Conservation (phyloP, 164 flowering plant genomes). For the Kingdonia uniflora region DNA sequence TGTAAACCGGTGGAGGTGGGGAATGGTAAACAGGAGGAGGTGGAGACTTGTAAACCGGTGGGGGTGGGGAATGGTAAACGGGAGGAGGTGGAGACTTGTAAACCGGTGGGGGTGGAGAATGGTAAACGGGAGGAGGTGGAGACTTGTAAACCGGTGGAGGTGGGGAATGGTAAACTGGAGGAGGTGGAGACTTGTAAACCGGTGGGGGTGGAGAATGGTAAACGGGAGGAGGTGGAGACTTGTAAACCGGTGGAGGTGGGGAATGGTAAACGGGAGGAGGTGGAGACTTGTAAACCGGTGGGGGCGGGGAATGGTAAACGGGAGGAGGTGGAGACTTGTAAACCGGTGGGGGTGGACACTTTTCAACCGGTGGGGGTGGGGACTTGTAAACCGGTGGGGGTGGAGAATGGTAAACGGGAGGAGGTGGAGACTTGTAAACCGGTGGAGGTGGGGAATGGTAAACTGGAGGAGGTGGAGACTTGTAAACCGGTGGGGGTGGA, state of each 20-base stretch:
- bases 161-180: background rate
- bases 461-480: background rate
- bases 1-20: conserved; percentile 3
- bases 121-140: conserved; percentile 1
- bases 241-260: background rate
- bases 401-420: background rate
- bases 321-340: background rate
- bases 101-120: too few species aligned
- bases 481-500: conserved; percentile 4
- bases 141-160: background rate
- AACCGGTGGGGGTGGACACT: too few species aligned
- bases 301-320: background rate
- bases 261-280: background rate
- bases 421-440: conserved; percentile 3
- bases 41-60: background rate
- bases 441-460: background rate
- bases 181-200: conserved; percentile 1
- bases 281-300: conserved; percentile 3
- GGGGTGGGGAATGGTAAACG: conserved; percentile 1
- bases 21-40: too few species aligned
- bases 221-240: background rate
- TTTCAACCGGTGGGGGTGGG: background rate
- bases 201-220: conserved; percentile 3
- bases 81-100: conserved; percentile 4
- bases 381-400: background rate